Base-by-base conservation (phyloP, 2,329 filamentous ascomycete genomes). In the Pseudopyricularia cyperi region DNA sequence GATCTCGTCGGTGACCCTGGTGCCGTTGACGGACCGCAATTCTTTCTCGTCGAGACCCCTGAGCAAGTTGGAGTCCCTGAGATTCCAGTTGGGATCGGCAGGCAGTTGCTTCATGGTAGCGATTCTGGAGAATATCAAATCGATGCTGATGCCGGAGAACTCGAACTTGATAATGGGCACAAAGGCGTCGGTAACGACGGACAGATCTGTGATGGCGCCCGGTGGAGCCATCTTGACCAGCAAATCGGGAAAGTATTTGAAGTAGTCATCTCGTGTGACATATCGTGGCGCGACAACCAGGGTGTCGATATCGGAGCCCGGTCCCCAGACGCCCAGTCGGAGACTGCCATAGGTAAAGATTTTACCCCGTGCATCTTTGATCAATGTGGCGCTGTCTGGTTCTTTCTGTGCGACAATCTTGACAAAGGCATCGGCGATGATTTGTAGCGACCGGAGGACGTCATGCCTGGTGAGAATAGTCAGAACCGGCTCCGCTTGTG, bases 131-230 rank as follows among this genome's bases (percentile, higher is more conserved):
- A 90, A 89, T 64, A 97, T 94, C 58, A 98, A 71, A 75, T 98
- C 93, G 64, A 98, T 94, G 65, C 88, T 93, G 64, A 98, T 94
- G 49, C 84, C 87, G 50, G 78, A 82, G 59, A 94, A 88, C 65
- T 95, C 88, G 62, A 97, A 87, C 66, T 96, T 97, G 72, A 98
- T 97, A 65, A 98, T 95, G 48, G 93, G 93, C 7, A 97, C 91
- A 62, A 88, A 95, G 4, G 91, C 89, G 62, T 95, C 91, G 48
- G 84, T 84, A 35, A 98, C 93, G 0, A 85, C 80, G 2, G 87
- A 84, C 61, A 96, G 75, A 63, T 94, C 88, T 55, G 86, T 85
- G 59, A 97, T 88, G 54, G 89, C 77, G n/a, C 83, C 86, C 35
- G 80, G 71, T 8, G 85, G 80, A 1, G 87, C 82, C 78, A 93